A percentile compares a stretch with the other conserved stretches of the same genome.
Evolutionary conservation across 2,329 filamentous ascomycete genomes (phyloP).

Genomic region (Keithomyces neogunnii): DNA sequence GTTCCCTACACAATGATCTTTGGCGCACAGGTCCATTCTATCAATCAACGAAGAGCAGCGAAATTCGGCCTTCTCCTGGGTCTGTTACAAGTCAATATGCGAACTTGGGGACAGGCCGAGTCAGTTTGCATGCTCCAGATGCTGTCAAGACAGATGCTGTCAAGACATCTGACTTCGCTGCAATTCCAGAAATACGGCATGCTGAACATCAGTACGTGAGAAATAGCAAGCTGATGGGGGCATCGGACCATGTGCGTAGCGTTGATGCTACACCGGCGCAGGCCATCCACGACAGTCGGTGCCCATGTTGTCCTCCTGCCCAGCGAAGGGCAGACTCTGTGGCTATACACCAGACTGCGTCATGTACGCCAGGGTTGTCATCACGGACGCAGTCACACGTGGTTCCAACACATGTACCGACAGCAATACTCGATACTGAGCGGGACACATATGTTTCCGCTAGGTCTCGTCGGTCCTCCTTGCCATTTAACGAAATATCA

Average conservation of each 20-base stretch:
- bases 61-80: not conserved
- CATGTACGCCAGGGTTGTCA: not conserved
- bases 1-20: not conserved
- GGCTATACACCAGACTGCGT: not conserved
- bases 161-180: not conserved
- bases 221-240: not conserved
- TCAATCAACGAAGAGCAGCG: not conserved
- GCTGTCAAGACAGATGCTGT: not conserved
- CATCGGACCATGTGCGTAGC: not conserved
- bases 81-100: not conserved
- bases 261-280: not conserved
- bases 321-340: not conserved
- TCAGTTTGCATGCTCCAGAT: not conserved
- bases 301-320: not conserved
- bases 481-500: not conserved
- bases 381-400: not conserved
- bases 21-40: not conserved
- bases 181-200: too few relatives aligned
- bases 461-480: not conserved
- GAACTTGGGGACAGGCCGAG: not conserved
- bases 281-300: not conserved
- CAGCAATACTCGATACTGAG: not conserved
- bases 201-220: not conserved
- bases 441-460: constrained; percentile 2
- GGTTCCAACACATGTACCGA: not conserved